Evolutionary conservation across 1,284 basidiomycete species (phyloP).

Genomic region (Ustilago cynodontis): DNA sequence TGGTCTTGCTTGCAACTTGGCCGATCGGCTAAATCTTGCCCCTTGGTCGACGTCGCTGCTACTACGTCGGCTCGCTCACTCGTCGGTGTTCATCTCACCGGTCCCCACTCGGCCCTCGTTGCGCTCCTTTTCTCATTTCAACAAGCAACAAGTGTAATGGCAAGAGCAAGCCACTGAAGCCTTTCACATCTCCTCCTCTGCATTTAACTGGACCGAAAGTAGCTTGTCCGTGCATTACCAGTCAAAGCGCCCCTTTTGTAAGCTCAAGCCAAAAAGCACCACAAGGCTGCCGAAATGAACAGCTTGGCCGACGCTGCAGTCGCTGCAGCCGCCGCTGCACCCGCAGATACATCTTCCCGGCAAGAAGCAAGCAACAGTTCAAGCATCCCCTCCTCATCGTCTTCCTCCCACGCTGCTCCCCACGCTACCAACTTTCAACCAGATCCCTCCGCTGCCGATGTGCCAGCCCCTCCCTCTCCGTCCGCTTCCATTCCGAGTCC

Average conservation of each 20-base stretch:
- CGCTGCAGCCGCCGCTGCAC: slow-evolving; percentile 21
- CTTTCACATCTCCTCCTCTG: not conserved
- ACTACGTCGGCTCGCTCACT: not conserved
- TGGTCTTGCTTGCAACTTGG: not conserved
- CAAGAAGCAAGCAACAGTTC: slow-evolving; percentile 16
- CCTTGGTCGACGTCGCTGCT: not conserved
- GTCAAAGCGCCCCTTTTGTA: not conserved
- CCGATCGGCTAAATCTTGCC: not conserved
- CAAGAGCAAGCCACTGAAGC: not conserved
- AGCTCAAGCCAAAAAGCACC: not conserved
- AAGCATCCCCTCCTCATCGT: slow-evolving; percentile 12
- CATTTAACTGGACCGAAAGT: not conserved
- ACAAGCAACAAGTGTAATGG: not conserved
- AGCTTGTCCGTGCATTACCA: not conserved
- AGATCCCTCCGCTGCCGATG: slow-evolving; percentile 8
- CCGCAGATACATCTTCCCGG: slow-evolving; percentile 13
- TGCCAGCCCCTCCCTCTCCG: slow-evolving; percentile 1
- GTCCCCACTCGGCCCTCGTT: slow-evolving; percentile 13
- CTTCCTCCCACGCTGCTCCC: slow-evolving; percentile 6
- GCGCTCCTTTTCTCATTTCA: not conserved
- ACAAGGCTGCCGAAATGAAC: slow-evolving; percentile 28
- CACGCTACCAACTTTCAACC: not conserved
- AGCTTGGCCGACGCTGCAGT: slow-evolving; percentile 45
- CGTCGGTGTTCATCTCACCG: not conserved
- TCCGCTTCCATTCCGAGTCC: slow-evolving; percentile 20